Conservation (phyloP, 2,329 filamentous ascomycete species). For the Pochonia chlamydosporia region DNA sequence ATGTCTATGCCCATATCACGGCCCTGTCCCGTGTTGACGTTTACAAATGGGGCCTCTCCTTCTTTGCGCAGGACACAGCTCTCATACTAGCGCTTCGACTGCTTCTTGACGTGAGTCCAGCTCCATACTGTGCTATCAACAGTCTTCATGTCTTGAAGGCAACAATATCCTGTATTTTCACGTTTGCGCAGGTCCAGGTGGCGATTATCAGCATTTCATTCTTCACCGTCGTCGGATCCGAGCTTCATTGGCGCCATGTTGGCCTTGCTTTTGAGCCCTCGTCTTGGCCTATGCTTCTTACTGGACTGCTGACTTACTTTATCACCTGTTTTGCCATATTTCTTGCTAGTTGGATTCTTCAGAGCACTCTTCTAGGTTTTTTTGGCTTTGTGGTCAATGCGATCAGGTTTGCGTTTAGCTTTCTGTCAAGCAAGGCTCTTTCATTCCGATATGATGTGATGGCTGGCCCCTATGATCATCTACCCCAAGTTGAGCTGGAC, state of each 20-base stretch:
- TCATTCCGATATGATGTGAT: constrained; percentile 2
- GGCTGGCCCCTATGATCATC: constrained; percentile 7
- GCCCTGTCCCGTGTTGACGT: constrained; percentile 19
- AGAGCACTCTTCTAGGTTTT: constrained; percentile 15
- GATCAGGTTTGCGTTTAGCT: constrained; percentile 12
- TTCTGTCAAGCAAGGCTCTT: constrained; percentile 10
- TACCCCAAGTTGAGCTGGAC: constrained; percentile 12
- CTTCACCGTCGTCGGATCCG: constrained; percentile 22
- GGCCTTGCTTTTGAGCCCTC: constrained; percentile 18
- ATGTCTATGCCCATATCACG: constrained; percentile 21
- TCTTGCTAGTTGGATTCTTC: constrained; percentile 13
- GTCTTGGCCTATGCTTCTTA: constrained; percentile 18
- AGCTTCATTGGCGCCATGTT: constrained; percentile 24
- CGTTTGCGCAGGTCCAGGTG: no score
- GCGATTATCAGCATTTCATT: constrained; percentile 22
- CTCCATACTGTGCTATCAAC: no score
- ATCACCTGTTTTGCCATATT: constrained; percentile 9
- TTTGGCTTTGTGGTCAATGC: constrained; percentile 14
- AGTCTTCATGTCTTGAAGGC: no score
- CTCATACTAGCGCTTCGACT: constrained; percentile 22
- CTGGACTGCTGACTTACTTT: constrained; percentile 17
- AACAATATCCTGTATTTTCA: no score
- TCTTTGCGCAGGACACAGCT: constrained; percentile 23
- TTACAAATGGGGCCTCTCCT: constrained; percentile 22
- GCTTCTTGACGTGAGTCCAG: constrained; percentile 20